Conservation (phyloP, 768 basidiomycete genomes). For the Podaxis pistillaris region DNA sequence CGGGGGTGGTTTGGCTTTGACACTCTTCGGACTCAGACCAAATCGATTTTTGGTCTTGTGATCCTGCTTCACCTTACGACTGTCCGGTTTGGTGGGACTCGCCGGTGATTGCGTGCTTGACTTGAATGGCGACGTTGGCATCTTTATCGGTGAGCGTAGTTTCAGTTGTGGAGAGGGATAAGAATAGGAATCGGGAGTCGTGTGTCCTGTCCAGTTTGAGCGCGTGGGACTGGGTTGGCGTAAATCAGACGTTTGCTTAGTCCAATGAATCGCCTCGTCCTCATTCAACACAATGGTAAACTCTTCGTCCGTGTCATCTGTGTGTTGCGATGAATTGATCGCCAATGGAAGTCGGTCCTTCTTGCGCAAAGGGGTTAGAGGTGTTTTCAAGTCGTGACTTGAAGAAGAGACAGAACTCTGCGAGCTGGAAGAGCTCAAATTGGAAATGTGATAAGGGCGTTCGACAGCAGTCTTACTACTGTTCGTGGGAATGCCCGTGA, state of each 20-base stretch:
- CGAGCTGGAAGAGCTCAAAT: conserved; percentile 8
- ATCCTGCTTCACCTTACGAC: not conserved
- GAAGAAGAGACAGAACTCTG: conserved; percentile 8
- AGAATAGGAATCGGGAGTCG: not conserved
- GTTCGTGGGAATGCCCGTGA: not conserved
- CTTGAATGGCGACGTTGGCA: not conserved
- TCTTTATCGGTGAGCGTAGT: not conserved
- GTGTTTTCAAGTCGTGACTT: not conserved
- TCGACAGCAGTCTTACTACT: not conserved
- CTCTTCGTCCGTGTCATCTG: conserved; percentile 1
- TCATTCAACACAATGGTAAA: conserved; percentile 9
- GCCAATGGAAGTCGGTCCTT: not conserved
- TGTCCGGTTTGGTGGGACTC: conserved; percentile 2
- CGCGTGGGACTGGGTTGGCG: conserved; percentile 12
- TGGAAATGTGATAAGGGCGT: not conserved
- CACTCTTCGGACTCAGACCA: not conserved
- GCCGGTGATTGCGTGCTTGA: conserved; percentile 4
- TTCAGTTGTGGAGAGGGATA: not conserved
- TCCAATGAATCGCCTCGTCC: conserved; percentile 10
- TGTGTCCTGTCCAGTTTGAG: not conserved
- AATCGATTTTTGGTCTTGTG: not conserved
- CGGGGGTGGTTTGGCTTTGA: not conserved
- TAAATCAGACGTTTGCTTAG: conserved; percentile 12
- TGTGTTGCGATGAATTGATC: not conserved
- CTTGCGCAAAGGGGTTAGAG: not conserved